These are phyloP conservation scores for Colletotrichum sp. DNA, from an alignment of 2,329 filamentous ascomycete species.

Conservation along the genomic window DNA sequence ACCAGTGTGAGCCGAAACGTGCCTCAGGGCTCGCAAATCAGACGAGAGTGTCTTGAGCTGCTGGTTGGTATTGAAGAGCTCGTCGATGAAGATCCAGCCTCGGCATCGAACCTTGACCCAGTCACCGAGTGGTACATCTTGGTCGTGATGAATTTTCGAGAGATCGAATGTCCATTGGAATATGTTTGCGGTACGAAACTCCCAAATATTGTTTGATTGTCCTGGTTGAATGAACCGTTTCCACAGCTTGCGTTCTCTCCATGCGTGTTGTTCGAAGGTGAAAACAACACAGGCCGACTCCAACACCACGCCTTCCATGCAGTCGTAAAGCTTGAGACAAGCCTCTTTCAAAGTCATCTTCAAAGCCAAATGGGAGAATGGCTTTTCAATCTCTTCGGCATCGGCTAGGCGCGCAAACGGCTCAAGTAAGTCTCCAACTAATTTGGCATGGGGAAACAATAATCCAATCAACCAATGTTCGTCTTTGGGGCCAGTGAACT, in stretches of 20 bases:
- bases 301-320: background rate
- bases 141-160: no score
- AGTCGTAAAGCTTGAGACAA: background rate
- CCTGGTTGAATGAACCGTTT: background rate
- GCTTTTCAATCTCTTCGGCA: background rate
- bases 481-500: no score
- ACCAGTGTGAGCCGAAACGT: background rate
- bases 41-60: background rate
- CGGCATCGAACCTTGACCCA: background rate
- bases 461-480: no score
- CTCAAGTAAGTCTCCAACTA: no score
- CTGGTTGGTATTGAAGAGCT: accelerated
- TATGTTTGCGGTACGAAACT: background rate
- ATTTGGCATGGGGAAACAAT: no score
- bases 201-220: accelerated
- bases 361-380: background rate
- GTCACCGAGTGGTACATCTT: accelerated
- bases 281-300: accelerated
- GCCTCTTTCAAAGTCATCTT: background rate
- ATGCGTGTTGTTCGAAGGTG: background rate
- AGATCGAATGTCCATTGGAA: background rate
- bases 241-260: background rate
- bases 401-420: no score
- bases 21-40: background rate
- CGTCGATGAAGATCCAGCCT: accelerated